Base-by-base conservation (phyloP, 176 grass and related monocot species). In the Rhynchospora pubera region DNA sequence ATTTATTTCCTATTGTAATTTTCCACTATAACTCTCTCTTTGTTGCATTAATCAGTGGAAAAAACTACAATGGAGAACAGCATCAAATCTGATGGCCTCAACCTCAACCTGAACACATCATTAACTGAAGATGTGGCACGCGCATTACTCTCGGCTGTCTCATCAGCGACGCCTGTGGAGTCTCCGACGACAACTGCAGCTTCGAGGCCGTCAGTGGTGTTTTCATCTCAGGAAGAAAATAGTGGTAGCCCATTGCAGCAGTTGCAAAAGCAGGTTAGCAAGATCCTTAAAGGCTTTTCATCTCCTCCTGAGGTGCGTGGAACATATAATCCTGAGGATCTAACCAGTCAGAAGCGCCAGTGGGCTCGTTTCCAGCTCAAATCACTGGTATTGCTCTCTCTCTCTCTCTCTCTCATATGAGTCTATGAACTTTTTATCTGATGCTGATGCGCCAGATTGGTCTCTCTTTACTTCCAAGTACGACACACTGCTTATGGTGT, bases 311-410 rank as follows among this genome's bases (percentile, higher is more conserved):
- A 99, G 82, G 79, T 89, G 10, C 82, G 83, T 43, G 85, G 93
- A 53, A 57, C 93, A 69, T 99, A 99, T 82, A 96, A 99, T 78
- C 97, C 97, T 2, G 97, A 99, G 77, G 80, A 95, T 67, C 87
- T 99, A 77, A 99, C 97, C 2, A 95, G 89, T 3, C 97, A 96
- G 45, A 99, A 99, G 51, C 87, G 87, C 18, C 97, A 96, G 75
- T 99, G 97, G 97, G 82, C 93, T 0, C 89, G 97, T 78, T 99
- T 96, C 86, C 97, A 99, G 65, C 84, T 93, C 11, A 93, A 93
- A 77, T 91, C 91, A 87, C 34, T 90, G 89, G 97, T 77, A 77
- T 78, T 82, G 66, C 50, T 82, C 71, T 85, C 67, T 65, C 64
- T 66, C 16, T 13, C n/a, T n/a, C 55, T 65, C 78, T 68, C 77